Evolutionary conservation across 208 protist species (phyloP), one percentile per base, ranked within the genome.

Genomic region (Acanthamoeba sp.): DNA sequence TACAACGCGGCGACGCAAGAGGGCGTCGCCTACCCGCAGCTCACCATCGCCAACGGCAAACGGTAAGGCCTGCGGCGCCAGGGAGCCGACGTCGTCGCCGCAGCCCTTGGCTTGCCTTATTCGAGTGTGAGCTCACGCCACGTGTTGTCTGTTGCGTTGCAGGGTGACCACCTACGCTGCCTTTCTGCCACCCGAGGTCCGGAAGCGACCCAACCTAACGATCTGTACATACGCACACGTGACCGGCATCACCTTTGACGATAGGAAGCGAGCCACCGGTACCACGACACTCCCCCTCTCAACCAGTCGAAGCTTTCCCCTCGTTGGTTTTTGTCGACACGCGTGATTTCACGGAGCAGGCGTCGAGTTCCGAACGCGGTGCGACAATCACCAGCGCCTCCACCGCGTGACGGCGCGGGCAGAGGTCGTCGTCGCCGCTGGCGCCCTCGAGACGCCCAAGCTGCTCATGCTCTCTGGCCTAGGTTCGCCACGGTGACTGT

Each of bases 201-300:
- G 22, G 16, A 57, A 29, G n/a, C 76, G 76, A 22, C 42, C 76
- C 4, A 85, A 85, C 42, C n/a, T 85, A 1, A 85, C 36, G 12
- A 57, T 85, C 4, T 85, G 76, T 85, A 48, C 76, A 59, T 59
- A 85, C 42, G 76, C 76, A 2, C 76, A 85, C 32, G 76, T 85
- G n/a, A 85, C 76, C 9, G 10, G 36, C 10, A 45, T 85, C 10
- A 12, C 55, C 2, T 85, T 85, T 18, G 45, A 85, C 22, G 76
- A 85, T 32, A 48, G 20, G n/a, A 76, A 76, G 66, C 66, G 66
- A 10, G 66, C 66, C 34, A 76, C 16, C 18, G 66, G 66, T 76
- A n/a, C 27, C 20, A 12, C 16, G 7, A 12, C 66, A 9, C 29
- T 22, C 66, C 3, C 27, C 32, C 29, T 16, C 7, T 12, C 12